These are phyloP conservation scores for Stentor roeselii DNA, from an alignment of 73 alveolate genomes.

Conservation along the genomic window DNA sequence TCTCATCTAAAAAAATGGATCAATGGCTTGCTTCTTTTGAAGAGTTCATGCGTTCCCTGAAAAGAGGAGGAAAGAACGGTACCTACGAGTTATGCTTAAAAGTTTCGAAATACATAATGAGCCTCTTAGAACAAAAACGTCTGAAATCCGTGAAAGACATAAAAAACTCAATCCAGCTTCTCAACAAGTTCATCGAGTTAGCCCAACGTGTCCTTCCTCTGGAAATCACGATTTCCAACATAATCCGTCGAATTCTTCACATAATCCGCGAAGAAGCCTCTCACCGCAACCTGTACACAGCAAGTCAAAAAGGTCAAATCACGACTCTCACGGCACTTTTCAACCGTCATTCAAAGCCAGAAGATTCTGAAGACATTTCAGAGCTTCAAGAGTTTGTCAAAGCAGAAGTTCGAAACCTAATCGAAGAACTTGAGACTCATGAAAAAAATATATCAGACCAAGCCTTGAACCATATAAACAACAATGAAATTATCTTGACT, in stretches of 20 bases:
- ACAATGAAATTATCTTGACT: conserved; percentile 71
- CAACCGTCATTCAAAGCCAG: conserved; percentile 30
- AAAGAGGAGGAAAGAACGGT: neutral
- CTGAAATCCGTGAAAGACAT: neutral
- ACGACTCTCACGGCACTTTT: conserved; percentile 31
- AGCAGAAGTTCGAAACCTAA: conserved; percentile 43
- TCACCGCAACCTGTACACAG: conserved; percentile 32
- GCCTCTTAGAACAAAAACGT: neutral
- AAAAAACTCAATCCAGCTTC: neutral
- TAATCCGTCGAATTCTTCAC: conserved; percentile 70
- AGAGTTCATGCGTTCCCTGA: neutral
- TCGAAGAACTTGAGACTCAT: conserved; percentile 49
- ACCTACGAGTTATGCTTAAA: neutral
- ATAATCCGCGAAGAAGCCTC: conserved; percentile 81
- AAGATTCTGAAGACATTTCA: conserved; percentile 23
- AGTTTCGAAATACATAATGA: neutral
- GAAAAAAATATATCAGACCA: conserved; percentile 69
- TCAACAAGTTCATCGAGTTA: neutral
- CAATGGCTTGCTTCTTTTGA: neutral
- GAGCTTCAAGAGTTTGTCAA: conserved; percentile 36
- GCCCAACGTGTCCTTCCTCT: neutral
- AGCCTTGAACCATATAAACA: conserved; percentile 58
- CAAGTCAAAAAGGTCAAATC: conserved; percentile 42
- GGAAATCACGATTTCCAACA: conserved; percentile 66
- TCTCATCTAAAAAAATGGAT: conserved; percentile 4